Base-by-base conservation (phyloP, 2,329 filamentous ascomycete genomes). In the Alternaria sp. region DNA sequence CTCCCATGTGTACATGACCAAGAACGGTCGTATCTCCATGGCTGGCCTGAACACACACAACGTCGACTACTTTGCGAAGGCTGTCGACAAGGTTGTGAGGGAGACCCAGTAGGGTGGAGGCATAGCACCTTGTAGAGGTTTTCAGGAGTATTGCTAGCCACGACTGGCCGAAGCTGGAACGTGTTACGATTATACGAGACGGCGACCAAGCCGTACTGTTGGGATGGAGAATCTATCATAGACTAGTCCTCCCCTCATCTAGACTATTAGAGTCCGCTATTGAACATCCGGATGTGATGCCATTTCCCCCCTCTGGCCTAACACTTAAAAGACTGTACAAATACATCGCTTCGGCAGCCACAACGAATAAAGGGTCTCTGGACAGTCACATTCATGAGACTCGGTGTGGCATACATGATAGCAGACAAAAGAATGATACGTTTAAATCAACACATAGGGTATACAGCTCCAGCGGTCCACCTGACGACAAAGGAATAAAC, bases 1-100 rank as follows among this genome's bases (percentile, higher is more conserved):
- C 54, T 88, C 85, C 63, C 92, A 96, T 80, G 86, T 96, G 57
- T 96, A 96, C 83, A 94, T 95, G 84, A 98, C 95, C 70, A 97
- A 97, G 88, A 99, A 99, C 77, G 96, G 96, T 21, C 91, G 96
- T 52, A 97, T 98, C 82, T 96, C 92, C 78, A 98, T 99, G 95
- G 96, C 96, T 6, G 96, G 96, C n/a, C 83, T 98, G 70, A 98
- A 98, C 81, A 91, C 92, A 25, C 84, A 90, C 75, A 99, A 98
- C 79, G 86, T 98, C 62, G 93, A 97, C 59, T 97, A 97, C 83
- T 92, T 98, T 75, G 96, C 94, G 51, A 90, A 91, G 81, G 93
- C 95, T 1, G 88, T 98, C 12, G 91, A 97, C 79, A 91, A 91
- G 80, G 92, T 95, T 30, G 93, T 98, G 25, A 83, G 87, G 68